phyloP scores from a whole-genome alignment of 495 filamentous ascomycete species.

The Penicillium crystallinum region DNA sequence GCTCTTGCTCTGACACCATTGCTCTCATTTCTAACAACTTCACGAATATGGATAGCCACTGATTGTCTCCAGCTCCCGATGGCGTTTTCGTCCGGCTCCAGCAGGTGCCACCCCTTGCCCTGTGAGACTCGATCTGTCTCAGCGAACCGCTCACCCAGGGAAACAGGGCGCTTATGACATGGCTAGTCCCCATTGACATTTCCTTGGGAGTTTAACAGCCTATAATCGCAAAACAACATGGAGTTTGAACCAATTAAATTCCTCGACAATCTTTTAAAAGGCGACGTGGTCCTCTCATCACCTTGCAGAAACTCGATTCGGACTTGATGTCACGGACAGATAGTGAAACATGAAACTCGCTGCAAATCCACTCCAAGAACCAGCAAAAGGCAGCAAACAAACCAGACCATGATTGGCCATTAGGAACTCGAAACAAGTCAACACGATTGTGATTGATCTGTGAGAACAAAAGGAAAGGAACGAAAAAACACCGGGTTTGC shows the following conservation, averaged over 20 bases:
- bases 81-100: constrained; percentile 7
- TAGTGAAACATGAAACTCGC: constrained; percentile 34
- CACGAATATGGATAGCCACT: constrained; percentile 8
- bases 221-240: constrained; percentile 13
- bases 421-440: constrained; percentile 18
- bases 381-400: constrained; percentile 16
- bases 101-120: constrained; percentile 6
- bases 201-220: constrained; percentile 26
- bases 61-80: not conserved
- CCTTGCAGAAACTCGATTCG: constrained; percentile 31
- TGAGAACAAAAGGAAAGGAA: not conserved
- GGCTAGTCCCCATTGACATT: constrained; percentile 28
- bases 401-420: constrained; percentile 11
- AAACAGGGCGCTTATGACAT: constrained; percentile 35
- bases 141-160: constrained; percentile 29
- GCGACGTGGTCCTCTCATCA: constrained; percentile 18
- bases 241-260: constrained; percentile 16
- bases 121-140: constrained; percentile 22
- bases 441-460: constrained; percentile 13
- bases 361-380: constrained; percentile 15
- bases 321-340: constrained; percentile 29
- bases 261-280: constrained; percentile 20
- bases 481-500: constrained; percentile 8
- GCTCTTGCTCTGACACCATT: constrained; percentile 3
- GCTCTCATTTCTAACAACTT: not conserved